These are phyloP conservation scores for Neonectria faginata DNA, from an alignment of 2,329 filamentous ascomycete genomes.

Conservation along the genomic window DNA sequence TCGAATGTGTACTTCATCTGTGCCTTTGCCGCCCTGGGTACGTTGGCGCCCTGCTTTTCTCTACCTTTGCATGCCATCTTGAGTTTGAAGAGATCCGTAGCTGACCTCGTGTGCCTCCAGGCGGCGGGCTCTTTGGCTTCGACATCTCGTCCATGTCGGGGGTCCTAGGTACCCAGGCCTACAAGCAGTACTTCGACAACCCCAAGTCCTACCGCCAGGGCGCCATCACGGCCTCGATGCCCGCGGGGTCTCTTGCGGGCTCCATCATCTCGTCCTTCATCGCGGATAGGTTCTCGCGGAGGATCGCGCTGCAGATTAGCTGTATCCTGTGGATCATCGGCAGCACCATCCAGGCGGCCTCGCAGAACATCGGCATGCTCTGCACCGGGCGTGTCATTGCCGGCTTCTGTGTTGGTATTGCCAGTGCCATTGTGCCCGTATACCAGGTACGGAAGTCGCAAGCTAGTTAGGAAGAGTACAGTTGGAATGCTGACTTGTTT, in stretches of 20 bases:
- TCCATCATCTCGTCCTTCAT: conserved; percentile 63
- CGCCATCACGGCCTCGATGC: conserved; percentile 79
- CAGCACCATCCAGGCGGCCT: conserved; percentile 67
- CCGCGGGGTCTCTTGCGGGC: conserved; percentile 76
- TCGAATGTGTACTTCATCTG: conserved; percentile 71
- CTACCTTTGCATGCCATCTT: not conserved
- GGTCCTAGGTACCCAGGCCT: conserved; percentile 74
- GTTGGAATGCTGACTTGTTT: not conserved
- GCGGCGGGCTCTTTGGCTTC: conserved; percentile 81
- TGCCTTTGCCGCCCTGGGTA: conserved; percentile 71
- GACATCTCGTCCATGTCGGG: conserved; percentile 82
- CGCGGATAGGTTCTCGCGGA: conserved; percentile 63
- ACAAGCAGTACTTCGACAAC: conserved; percentile 78
- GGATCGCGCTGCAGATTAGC: conserved; percentile 61
- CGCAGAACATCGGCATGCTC: conserved; percentile 77
- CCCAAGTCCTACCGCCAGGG: conserved; percentile 70
- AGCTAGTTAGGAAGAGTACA: not conserved
- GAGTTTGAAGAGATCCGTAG: not conserved
- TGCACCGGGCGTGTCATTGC: conserved; percentile 78
- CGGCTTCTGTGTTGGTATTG: conserved; percentile 79
- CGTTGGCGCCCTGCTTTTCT: conserved; percentile 34
- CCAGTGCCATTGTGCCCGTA: conserved; percentile 76
- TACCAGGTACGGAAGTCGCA: conserved; percentile 64
- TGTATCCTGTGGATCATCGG: conserved; percentile 65
- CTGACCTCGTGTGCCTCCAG: conserved; percentile 50